Evolutionary conservation across 2,329 filamentous ascomycete species (phyloP).

Genomic region (Elsinoe arachidis): DNA sequence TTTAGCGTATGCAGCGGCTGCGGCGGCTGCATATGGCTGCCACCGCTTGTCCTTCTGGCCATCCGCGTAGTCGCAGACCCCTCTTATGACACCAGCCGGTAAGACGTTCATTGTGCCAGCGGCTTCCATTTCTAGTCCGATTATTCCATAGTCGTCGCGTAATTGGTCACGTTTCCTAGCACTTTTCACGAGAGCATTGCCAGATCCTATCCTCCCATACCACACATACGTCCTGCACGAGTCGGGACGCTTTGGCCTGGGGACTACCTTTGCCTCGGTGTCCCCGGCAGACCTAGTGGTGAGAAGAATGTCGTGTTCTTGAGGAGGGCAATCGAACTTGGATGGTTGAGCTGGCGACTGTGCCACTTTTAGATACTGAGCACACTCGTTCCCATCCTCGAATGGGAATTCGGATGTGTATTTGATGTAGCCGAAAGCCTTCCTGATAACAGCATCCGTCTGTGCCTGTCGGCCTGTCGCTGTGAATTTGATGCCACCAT

Average conservation of each 20-base stretch:
- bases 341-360: not conserved
- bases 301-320: not conserved
- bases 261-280: not conserved
- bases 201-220: slow-evolving; percentile 15
- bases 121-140: slow-evolving; percentile 21
- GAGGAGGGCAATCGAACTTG: not conserved
- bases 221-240: not conserved
- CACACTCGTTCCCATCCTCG: not conserved
- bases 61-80: slow-evolving; percentile 19
- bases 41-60: slow-evolving; percentile 20
- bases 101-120: slow-evolving; percentile 17
- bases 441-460: not conserved
- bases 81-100: slow-evolving; percentile 16
- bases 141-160: slow-evolving; percentile 17
- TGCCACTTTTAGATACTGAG: not conserved
- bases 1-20: slow-evolving; percentile 16
- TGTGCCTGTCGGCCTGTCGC: not conserved
- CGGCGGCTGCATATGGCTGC: slow-evolving; percentile 16
- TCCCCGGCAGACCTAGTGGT: not conserved
- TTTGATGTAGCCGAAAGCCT: not conserved
- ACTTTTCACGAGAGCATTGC: slow-evolving; percentile 17
- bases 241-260: not conserved
- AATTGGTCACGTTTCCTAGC: slow-evolving; percentile 18
- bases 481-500: not conserved
- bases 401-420: not conserved